Percentiles rank a stretch among this genome's conserved stretches.
Evolutionary conservation across 768 basidiomycete species (phyloP).

Genomic region (Lactifluus rugatus): DNA sequence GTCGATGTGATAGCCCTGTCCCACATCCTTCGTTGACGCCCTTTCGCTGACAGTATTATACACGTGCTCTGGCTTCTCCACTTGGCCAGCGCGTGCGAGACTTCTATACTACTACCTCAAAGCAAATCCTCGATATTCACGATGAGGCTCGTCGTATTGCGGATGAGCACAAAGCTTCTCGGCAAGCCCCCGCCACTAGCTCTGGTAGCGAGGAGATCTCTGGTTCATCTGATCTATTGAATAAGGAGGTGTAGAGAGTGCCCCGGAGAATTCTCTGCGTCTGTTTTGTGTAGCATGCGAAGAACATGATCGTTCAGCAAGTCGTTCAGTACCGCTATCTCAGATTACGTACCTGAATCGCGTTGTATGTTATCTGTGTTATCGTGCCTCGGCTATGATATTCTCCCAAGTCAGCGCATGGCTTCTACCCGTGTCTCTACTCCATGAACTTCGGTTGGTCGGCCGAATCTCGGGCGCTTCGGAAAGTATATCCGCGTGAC

Average conservation of each 20-base stretch:
- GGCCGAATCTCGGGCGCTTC: constrained; percentile 3
- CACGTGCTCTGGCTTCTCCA: constrained; percentile 62
- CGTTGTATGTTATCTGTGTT: not conserved
- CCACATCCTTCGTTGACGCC: not conserved
- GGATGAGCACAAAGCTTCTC: constrained; percentile 39
- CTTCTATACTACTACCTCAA: constrained; percentile 85
- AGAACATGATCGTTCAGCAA: not conserved
- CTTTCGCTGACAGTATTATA: constrained; percentile 52
- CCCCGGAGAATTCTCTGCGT: not conserved
- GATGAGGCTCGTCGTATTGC: constrained; percentile 85
- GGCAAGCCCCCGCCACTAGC: not conserved
- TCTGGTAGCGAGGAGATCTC: not conserved
- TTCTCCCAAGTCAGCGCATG: not conserved
- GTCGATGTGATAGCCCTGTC: constrained; percentile 4
- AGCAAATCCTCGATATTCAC: constrained; percentile 86
- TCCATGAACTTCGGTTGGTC: not conserved
- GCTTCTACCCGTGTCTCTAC: too few relatives aligned
- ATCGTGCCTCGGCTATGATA: not conserved
- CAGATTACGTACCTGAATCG: not conserved
- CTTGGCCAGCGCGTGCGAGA: constrained; percentile 62
- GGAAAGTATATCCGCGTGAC: not conserved
- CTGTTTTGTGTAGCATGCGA: not conserved
- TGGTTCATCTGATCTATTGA: not conserved
- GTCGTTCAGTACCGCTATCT: too few relatives aligned
- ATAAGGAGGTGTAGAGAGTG: not conserved